These are phyloP conservation scores for Phytomonas francai DNA, from an alignment of 208 protist genomes.

Conservation along the genomic window DNA sequence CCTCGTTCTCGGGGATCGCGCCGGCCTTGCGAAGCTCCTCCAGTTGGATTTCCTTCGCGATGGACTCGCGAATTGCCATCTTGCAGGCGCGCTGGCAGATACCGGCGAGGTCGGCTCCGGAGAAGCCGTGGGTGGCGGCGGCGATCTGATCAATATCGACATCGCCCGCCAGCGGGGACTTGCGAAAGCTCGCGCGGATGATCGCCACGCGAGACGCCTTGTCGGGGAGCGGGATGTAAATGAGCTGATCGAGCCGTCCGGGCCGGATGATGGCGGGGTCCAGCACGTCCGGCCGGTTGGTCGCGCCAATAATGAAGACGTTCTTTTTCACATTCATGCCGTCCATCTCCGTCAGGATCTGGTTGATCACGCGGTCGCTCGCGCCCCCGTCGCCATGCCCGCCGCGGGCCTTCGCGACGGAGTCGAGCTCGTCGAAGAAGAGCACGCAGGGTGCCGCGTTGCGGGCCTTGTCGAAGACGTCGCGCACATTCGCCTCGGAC, in stretches of 20 bases:
- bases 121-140: constrained; percentile 96
- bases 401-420: constrained; percentile 97
- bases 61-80: constrained; percentile 89
- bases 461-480: constrained; percentile 99
- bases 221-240: constrained; percentile 99
- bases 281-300: constrained; percentile 99
- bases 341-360: constrained; percentile 99
- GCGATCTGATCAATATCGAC: constrained; percentile 97
- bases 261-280: constrained; percentile 99
- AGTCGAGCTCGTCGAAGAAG: constrained; percentile 99
- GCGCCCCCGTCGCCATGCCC: constrained; percentile 96
- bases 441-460: constrained; percentile 99
- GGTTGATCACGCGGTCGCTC: constrained; percentile 99
- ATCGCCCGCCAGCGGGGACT: constrained; percentile 95
- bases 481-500: constrained; percentile 99
- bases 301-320: constrained; percentile 99
- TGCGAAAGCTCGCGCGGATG: constrained; percentile 96
- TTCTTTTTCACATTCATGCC: constrained; percentile 99
- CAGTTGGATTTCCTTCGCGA: constrained; percentile 81
- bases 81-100: constrained; percentile 91
- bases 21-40: constrained; percentile 59
- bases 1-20: constrained; percentile 49
- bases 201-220: constrained; percentile 93
- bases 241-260: constrained; percentile 92
- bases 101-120: constrained; percentile 97